These are phyloP conservation scores for Pythium angustatum DNA, from an alignment of 352 stramenopile genomes.

Conservation along the genomic window DNA sequence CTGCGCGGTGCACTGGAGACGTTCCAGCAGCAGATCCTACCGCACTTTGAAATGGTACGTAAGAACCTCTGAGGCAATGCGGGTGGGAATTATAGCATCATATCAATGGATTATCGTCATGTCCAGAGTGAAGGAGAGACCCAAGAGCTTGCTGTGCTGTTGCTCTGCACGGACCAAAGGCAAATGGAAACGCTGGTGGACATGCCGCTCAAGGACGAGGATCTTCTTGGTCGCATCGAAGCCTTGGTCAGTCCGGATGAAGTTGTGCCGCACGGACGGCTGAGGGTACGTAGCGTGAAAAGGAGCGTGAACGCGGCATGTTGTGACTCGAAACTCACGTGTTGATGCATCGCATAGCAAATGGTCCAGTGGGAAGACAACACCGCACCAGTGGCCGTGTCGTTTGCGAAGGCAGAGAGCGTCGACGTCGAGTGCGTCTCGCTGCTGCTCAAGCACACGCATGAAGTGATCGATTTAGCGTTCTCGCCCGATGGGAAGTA, in stretches of 20 bases:
- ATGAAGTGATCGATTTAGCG: conserved; percentile 64
- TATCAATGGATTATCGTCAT: background rate
- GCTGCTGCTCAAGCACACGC: conserved; percentile 48
- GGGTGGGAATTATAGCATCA: background rate
- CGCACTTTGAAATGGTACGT: conserved; percentile 39
- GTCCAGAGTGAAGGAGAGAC: conserved; percentile 47
- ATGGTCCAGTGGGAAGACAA: conserved; percentile 44
- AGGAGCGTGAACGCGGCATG: background rate
- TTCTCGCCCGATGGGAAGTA: conserved; percentile 81
- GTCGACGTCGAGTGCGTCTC: conserved; percentile 41
- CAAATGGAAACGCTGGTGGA: conserved; percentile 39
- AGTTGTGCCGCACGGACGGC: conserved; percentile 56
- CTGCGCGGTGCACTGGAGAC: conserved; percentile 44
- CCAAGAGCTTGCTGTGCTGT: conserved; percentile 50
- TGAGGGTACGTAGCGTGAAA: conserved; percentile 42
- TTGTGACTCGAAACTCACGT: background rate
- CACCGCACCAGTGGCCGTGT: conserved; percentile 23
- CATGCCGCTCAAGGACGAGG: conserved; percentile 46
- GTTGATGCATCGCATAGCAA: conserved; percentile 27
- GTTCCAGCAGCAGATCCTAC: conserved; percentile 72
- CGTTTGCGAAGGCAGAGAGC: conserved; percentile 9
- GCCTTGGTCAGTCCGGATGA: conserved; percentile 64
- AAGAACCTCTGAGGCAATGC: background rate
- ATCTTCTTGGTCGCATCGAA: conserved; percentile 54
- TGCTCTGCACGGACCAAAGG: conserved; percentile 51